phyloP scores from a whole-genome alignment of 352 stramenopile species.

The Pythium scleroteichum region DNA sequence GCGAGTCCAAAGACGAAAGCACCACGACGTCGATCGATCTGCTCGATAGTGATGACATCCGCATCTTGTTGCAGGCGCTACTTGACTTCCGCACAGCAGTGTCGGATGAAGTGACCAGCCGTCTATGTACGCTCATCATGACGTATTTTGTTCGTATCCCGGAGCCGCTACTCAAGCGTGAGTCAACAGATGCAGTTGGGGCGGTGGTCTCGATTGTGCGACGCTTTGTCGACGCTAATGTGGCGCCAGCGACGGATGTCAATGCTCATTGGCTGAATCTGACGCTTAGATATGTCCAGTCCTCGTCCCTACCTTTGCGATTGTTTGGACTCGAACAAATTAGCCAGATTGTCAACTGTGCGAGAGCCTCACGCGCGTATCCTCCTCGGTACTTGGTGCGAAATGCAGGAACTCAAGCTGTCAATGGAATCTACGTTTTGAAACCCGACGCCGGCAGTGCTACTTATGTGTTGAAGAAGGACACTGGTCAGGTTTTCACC shows the following conservation, averaged over 20 bases:
- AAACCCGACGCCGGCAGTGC: slow-evolving; percentile 61
- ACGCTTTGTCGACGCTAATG: slow-evolving; percentile 69
- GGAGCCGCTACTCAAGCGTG: slow-evolving; percentile 82
- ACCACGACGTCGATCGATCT: slow-evolving; percentile 22
- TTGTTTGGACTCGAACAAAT: slow-evolving; percentile 96
- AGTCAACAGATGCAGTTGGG: slow-evolving; percentile 79
- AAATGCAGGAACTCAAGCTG: slow-evolving; percentile 87
- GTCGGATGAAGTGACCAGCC: slow-evolving; percentile 56
- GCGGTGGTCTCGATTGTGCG: slow-evolving; percentile 81
- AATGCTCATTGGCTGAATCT: slow-evolving; percentile 84
- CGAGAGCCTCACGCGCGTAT: slow-evolving; percentile 79
- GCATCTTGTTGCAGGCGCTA: slow-evolving; percentile 77
- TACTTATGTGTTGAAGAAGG: slow-evolving; percentile 75
- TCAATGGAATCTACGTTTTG: slow-evolving; percentile 94
- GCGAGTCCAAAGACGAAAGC: slow-evolving; percentile 38
- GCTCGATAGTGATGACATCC: slow-evolving; percentile 81
- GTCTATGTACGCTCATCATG: slow-evolving; percentile 80
- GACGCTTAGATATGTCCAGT: slow-evolving; percentile 87
- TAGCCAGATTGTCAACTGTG: slow-evolving; percentile 90
- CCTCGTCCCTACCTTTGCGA: slow-evolving; percentile 89
- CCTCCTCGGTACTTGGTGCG: slow-evolving; percentile 87
- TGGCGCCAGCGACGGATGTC: slow-evolving; percentile 49
- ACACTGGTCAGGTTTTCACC: slow-evolving; percentile 86
- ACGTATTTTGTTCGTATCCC: slow-evolving; percentile 80
- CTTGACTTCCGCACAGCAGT: slow-evolving; percentile 74